Conservation (phyloP, 192 early-diverging fungal species). For the Linnemannia elongata region DNA sequence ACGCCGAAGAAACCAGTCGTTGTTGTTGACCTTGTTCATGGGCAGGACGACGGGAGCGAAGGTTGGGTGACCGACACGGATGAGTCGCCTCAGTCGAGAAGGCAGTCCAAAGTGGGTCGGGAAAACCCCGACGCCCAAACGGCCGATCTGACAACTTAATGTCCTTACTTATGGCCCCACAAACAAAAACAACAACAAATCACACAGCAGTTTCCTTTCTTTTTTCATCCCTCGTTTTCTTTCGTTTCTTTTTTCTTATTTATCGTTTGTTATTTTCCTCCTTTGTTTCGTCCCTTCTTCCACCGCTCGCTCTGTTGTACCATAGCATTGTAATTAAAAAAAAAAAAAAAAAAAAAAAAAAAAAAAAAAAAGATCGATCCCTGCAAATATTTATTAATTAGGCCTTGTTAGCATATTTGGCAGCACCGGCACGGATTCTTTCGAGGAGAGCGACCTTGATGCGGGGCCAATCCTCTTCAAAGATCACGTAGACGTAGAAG, state of each 20-base stretch:
- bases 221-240: neutral
- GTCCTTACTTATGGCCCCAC: neutral
- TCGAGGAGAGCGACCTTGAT: slow-evolving; percentile 32
- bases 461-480: slow-evolving; percentile 54
- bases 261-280: slow-evolving; percentile 7
- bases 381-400: neutral
- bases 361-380: neutral
- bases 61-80: slow-evolving; percentile 55
- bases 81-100: slow-evolving; percentile 29
- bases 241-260: neutral
- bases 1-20: slow-evolving; percentile 10
- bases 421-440: slow-evolving; percentile 31
- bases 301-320: slow-evolving; percentile 16
- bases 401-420: slow-evolving; percentile 22
- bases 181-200: neutral
- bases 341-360: neutral
- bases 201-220: neutral
- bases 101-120: slow-evolving; percentile 3
- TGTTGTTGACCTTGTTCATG: slow-evolving; percentile 19
- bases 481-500: slow-evolving; percentile 44
- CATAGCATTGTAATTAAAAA: neutral
- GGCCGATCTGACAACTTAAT: slow-evolving; percentile 2
- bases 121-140: neutral
- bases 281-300: slow-evolving; percentile 10
- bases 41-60: slow-evolving; percentile 28